These are phyloP conservation scores for Zymoseptoria tritici DNA, from an alignment of 2,329 filamentous ascomycete genomes.

Conservation along the genomic window DNA sequence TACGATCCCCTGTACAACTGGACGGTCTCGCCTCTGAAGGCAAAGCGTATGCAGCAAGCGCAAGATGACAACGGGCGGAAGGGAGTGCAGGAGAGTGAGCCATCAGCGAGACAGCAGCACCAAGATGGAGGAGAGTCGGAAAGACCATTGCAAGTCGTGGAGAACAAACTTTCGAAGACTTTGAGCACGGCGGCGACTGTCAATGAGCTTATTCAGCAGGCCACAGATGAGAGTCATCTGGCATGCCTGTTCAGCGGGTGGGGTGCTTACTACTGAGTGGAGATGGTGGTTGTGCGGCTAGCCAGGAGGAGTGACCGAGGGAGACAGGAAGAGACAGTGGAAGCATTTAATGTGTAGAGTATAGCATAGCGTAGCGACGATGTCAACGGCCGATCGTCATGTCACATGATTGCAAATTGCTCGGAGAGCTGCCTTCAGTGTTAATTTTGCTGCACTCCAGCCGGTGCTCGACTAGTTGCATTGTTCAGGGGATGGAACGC, in stretches of 20 bases:
- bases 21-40: slow-evolving; percentile 69
- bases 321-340: too few relatives aligned
- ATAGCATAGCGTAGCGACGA: too few relatives aligned
- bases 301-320: too few relatives aligned
- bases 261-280: slow-evolving; percentile 24
- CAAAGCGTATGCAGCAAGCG: slow-evolving; percentile 60
- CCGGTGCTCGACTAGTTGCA: too few relatives aligned
- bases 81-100: slow-evolving; percentile 29
- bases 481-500: too few relatives aligned
- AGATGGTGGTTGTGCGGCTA: neutral
- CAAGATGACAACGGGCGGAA: slow-evolving; percentile 43
- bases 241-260: slow-evolving; percentile 65
- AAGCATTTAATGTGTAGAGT: too few relatives aligned
- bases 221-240: slow-evolving; percentile 85
- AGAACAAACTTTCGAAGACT: slow-evolving; percentile 92
- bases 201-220: slow-evolving; percentile 93
- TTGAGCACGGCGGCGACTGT: slow-evolving; percentile 92
- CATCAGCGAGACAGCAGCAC: slow-evolving; percentile 35
- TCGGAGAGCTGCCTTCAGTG: too few relatives aligned
- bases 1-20: slow-evolving; percentile 96
- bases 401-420: too few relatives aligned
- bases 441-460: too few relatives aligned
- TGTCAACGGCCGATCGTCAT: too few relatives aligned
- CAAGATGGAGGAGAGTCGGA: slow-evolving; percentile 73
- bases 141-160: slow-evolving; percentile 81